These are phyloP conservation scores for Ascochyta clinopodiicola DNA, from an alignment of 2,329 filamentous ascomycete genomes.

Conservation along the genomic window DNA sequence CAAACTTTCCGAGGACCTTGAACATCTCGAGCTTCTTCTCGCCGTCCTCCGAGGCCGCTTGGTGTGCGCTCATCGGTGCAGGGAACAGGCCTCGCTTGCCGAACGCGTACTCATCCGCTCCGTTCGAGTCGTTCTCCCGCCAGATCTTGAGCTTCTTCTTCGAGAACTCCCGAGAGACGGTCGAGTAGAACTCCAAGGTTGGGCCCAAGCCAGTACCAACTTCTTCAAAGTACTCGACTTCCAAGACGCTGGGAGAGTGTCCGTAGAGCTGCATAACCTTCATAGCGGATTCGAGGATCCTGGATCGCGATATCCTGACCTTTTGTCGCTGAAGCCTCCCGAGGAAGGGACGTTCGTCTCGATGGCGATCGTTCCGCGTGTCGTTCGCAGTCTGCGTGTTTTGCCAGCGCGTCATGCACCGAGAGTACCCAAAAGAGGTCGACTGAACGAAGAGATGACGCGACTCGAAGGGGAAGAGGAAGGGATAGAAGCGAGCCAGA, in stretches of 20 bases:
- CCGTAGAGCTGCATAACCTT: constrained; percentile 99
- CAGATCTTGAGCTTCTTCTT: constrained; percentile 97
- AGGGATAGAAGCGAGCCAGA: constrained; percentile 89
- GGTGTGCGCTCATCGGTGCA: constrained; percentile 82
- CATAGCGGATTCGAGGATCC: constrained; percentile 93
- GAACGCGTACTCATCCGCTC: constrained; percentile 81
- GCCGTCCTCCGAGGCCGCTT: constrained; percentile 76
- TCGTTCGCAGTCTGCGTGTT: constrained; percentile 85
- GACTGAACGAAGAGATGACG: constrained; percentile 96
- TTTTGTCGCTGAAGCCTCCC: constrained; percentile 94
- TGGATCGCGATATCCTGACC: constrained; percentile 93
- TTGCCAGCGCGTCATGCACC: constrained; percentile 98
- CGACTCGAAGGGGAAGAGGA: constrained; percentile 97
- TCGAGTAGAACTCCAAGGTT: constrained; percentile 97
- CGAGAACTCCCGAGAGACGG: constrained; percentile 94
- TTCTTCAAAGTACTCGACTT: constrained; percentile 99
- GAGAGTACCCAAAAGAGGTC: constrained; percentile 95
- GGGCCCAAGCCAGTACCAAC: constrained; percentile 95
- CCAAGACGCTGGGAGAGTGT: constrained; percentile 91
- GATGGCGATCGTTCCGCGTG: constrained; percentile 76
- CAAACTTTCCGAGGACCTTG: constrained; percentile 94
- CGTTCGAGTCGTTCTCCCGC: constrained; percentile 83
- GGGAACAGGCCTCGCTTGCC: constrained; percentile 88
- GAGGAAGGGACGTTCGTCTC: constrained; percentile 89
- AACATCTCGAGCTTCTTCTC: constrained; percentile 88